These are phyloP conservation scores for Dissophora globulifera DNA, from an alignment of 192 early-diverging fungal species.

Conservation along the genomic window DNA sequence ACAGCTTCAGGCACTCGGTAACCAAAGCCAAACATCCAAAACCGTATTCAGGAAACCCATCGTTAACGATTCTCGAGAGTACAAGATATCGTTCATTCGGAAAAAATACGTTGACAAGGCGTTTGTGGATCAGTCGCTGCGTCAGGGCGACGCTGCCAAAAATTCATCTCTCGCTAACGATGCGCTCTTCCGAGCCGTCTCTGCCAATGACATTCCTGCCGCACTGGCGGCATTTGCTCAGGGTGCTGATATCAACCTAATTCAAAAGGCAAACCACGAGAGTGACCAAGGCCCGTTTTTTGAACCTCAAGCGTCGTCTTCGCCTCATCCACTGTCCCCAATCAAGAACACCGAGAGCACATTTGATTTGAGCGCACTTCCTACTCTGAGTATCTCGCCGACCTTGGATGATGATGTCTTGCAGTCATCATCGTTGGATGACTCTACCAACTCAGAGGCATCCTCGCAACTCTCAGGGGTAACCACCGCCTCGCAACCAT, in stretches of 20 bases:
- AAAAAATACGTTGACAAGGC: conserved; percentile 66
- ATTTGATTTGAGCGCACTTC: background rate
- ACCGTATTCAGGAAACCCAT: conserved; percentile 52
- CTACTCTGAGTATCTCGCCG: background rate
- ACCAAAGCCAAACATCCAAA: background rate
- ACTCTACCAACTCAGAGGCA: conserved; percentile 7
- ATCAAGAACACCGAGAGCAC: background rate
- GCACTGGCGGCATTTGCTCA: conserved; percentile 51
- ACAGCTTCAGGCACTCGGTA: background rate
- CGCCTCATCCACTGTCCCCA: conserved; percentile 8
- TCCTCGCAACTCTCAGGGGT: conserved; percentile 26
- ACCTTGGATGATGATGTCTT: background rate
- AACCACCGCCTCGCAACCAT: conserved; percentile 9
- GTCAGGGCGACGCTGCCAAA: background rate
- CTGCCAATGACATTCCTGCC: conserved; percentile 53
- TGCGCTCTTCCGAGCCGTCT: conserved; percentile 55
- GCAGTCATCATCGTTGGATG: background rate
- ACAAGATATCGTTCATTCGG: conserved; percentile 66
- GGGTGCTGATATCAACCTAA: conserved; percentile 57
- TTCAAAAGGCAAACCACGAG: conserved; percentile 19
- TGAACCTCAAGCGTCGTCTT: background rate
- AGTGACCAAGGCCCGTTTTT: conserved; percentile 20
- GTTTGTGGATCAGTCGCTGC: conserved; percentile 53
- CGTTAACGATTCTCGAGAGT: conserved; percentile 58
- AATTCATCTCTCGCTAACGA: conserved; percentile 22